phyloP scores from a whole-genome alignment of 495 filamentous ascomycete genomes.

The Elasticomyces elasticus region DNA sequence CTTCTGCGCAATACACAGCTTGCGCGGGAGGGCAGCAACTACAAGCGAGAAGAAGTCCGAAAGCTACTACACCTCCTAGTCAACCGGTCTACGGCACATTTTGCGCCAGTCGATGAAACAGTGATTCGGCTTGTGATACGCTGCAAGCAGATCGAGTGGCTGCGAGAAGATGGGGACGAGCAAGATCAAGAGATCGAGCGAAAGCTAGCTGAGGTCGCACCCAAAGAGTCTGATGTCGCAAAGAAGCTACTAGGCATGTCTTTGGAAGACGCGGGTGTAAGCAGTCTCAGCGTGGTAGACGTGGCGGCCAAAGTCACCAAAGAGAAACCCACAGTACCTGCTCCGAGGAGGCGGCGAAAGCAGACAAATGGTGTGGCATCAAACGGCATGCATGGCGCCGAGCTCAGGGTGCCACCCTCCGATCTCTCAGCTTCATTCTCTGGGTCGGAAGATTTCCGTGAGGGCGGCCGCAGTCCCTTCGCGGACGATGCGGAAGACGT shows the following conservation, averaged over 20 bases:
- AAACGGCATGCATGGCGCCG: slow-evolving; percentile 4
- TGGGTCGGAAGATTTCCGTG: neutral
- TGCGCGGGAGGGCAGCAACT: slow-evolving; percentile 62
- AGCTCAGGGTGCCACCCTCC: slow-evolving; percentile 8
- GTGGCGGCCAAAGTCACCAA: slow-evolving; percentile 20
- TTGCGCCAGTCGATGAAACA: slow-evolving; percentile 82
- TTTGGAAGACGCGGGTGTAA: slow-evolving; percentile 31
- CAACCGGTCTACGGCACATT: slow-evolving; percentile 47
- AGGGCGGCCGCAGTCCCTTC: slow-evolving; percentile 15
- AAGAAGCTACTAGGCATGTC: slow-evolving; percentile 38
- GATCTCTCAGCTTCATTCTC: slow-evolving; percentile 4
- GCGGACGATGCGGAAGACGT: slow-evolving; percentile 14
- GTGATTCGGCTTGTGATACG: slow-evolving; percentile 74
- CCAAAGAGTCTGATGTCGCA: slow-evolving; percentile 12
- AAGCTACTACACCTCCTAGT: slow-evolving; percentile 59
- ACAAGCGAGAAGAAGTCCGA: slow-evolving; percentile 81
- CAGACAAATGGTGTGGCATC: slow-evolving; percentile 1
- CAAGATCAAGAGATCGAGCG: slow-evolving; percentile 33
- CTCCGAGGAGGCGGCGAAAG: slow-evolving; percentile 12
- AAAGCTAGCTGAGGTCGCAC: slow-evolving; percentile 15
- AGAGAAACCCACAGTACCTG: slow-evolving; percentile 20
- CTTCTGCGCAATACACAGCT: slow-evolving; percentile 86
- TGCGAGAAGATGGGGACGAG: slow-evolving; percentile 43
- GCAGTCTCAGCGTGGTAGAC: slow-evolving; percentile 23
- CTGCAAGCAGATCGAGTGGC: slow-evolving; percentile 75